These are phyloP conservation scores for Exophiala mesophila DNA, from an alignment of 2,329 filamentous ascomycete genomes.

Conservation along the genomic window DNA sequence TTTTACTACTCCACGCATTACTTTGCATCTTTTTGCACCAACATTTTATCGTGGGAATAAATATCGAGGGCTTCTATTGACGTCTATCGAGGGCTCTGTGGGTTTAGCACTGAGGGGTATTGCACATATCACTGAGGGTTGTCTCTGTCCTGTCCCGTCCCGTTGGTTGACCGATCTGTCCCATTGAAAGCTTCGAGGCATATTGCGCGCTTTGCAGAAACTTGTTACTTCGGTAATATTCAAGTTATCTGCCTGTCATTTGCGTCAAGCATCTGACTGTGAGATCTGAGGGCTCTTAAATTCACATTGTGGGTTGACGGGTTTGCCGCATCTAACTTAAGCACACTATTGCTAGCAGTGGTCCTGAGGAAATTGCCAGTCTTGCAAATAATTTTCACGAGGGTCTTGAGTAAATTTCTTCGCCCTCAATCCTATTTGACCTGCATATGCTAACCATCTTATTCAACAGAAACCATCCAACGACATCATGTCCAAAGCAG, in stretches of 20 bases:
- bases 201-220: conserved; percentile 19
- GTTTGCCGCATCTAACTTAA: conserved; percentile 15
- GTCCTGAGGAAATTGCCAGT: conserved; percentile 10
- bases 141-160: conserved; percentile 22
- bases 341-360: conserved; percentile 4
- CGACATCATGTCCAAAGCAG: conserved; percentile 48
- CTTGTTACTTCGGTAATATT: not conserved
- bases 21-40: conserved; percentile 5
- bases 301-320: conserved; percentile 23
- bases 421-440: not conserved
- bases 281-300: conserved; percentile 24
- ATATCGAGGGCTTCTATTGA: conserved; percentile 23
- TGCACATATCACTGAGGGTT: conserved; percentile 14
- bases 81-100: conserved; percentile 24
- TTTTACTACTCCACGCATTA: conserved; percentile 4
- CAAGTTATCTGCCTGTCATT: conserved; percentile 17
- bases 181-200: conserved; percentile 7
- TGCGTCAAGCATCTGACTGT: conserved; percentile 18
- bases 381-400: not conserved
- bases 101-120: conserved; percentile 16
- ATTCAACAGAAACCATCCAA: too few relatives aligned
- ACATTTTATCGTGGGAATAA: conserved; percentile 19
- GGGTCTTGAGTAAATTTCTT: not conserved
- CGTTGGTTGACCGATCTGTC: conserved; percentile 10
- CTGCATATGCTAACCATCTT: conserved; percentile 8